Conservation (phyloP, 768 basidiomycete genomes). For the Lyophyllum shimeji region DNA sequence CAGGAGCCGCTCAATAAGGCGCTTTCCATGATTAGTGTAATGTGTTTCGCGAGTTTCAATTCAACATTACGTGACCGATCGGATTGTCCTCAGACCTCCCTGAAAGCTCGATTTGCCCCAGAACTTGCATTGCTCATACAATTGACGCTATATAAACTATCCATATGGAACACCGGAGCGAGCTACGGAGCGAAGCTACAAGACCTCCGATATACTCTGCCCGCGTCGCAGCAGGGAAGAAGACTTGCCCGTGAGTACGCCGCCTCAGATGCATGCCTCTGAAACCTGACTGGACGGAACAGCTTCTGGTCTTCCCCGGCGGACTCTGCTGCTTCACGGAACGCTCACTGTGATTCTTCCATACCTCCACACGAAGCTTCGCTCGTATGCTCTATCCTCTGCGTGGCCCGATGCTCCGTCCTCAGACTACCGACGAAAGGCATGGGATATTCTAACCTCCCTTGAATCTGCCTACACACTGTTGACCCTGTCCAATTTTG, state of each 20-base stretch:
- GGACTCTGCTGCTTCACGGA: constrained; percentile 64
- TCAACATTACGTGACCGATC: constrained; percentile 13
- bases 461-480: constrained; percentile 68
- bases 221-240: constrained; percentile 18
- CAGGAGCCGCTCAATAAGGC: constrained; percentile 80
- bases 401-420: constrained; percentile 93
- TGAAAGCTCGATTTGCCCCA: constrained; percentile 66
- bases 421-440: constrained; percentile 67
- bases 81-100: constrained; percentile 43
- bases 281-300: constrained; percentile 12
- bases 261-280: constrained; percentile 5
- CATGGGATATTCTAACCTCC: constrained; percentile 68
- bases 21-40: constrained; percentile 64
- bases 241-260: constrained; percentile 36
- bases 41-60: constrained; percentile 19
- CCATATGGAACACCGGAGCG: constrained; percentile 76
- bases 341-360: constrained; percentile 72
- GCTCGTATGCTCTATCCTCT: constrained; percentile 71
- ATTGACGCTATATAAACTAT: constrained; percentile 75
- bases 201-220: constrained; percentile 61
- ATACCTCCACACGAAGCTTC: constrained; percentile 75
- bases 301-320: constrained; percentile 69
- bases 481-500: constrained; percentile 70
- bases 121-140: constrained; percentile 73
- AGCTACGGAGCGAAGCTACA: constrained; percentile 86